phyloP scores from a whole-genome alignment of 768 basidiomycete species.

The Pulveroboletus frians region DNA sequence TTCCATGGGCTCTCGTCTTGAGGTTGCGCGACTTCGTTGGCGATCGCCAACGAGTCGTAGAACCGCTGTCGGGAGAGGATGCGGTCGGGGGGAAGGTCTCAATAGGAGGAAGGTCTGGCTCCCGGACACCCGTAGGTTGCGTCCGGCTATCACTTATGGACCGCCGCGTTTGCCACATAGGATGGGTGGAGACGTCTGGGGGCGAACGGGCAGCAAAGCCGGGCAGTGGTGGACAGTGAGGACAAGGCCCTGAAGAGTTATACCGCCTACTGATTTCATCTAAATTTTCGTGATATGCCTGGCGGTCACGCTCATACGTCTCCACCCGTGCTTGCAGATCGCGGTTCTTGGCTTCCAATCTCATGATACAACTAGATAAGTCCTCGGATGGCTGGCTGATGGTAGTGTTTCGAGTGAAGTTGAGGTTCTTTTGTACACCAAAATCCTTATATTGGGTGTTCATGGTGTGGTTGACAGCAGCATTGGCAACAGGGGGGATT shows the following conservation, averaged over 20 bases:
- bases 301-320: conserved; percentile 4
- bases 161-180: conserved; percentile 16
- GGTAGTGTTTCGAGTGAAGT: conserved; percentile 17
- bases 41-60: conserved; percentile 2
- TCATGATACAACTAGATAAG: conserved; percentile 10
- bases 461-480: not conserved
- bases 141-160: not conserved
- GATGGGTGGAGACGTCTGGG: conserved; percentile 9
- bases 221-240: not conserved
- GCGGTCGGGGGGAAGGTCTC: conserved; percentile 10
- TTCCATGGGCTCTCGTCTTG: not conserved
- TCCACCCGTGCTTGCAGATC: conserved; percentile 9
- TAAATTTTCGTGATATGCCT: conserved; percentile 4
- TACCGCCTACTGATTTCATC: conserved; percentile 13
- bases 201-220: not conserved
- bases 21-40: conserved; percentile 8
- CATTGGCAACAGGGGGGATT: not conserved
- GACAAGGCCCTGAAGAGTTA: not conserved
- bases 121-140: not conserved
- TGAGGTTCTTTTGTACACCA: conserved; percentile 22
- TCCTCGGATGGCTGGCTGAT: conserved; percentile 1
- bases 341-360: conserved; percentile 16
- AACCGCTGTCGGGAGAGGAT: conserved; percentile 6
- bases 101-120: conserved; percentile 13
- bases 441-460: conserved; percentile 15